Base-by-base conservation (phyloP, 345 rosid genomes). In the Triadica sebifera region DNA sequence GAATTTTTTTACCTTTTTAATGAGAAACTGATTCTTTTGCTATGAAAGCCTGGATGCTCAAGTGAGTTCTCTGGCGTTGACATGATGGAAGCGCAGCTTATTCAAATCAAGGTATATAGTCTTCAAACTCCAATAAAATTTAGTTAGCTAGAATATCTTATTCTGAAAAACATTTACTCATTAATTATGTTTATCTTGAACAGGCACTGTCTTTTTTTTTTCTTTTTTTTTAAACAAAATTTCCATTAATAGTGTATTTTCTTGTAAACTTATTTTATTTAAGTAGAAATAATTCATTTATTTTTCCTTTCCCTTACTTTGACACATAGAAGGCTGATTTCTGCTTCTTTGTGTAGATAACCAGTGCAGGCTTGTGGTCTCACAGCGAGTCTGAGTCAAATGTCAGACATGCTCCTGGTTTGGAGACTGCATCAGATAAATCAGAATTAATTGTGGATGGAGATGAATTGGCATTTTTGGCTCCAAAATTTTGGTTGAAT, bases 361-460 rank as follows among this genome's bases (percentile, higher is more conserved):
- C 94, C 63, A 88, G 98, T 81, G 94, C 93, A 15, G 96, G 96
- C 80, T 81, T 93, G 84, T 93, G 98, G 99, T 91, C 89, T 47
- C 90, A 78, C 52, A 83, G 76, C 75, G 84, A 77, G 64, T 84
- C 81, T 75, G 92, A 86, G 84, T 74, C 82, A 67, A 74, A 65
- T 71, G 75, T 78, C 72, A 64, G 53, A 25, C 82, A 82, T 59
- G 74, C 74, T 64, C 87, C 87, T 71, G 74, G 74, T 71, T 52
- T 73, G 74, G 78, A 81, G 62, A 68, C 77, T 75, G 75, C 72
- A 58, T 46, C 81, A 61, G 83, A 85, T 67, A 71, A 75, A 57
- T 68, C 86, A 60, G 86, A 85, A 84, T 81, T 80, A 55, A 78
- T 69, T 71, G 84, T 78, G 61, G 85, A 84, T 78, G 84, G 73